Evolutionary conservation across 148 eudicot species (phyloP).

Genomic region (Chenopodium quinoa): DNA sequence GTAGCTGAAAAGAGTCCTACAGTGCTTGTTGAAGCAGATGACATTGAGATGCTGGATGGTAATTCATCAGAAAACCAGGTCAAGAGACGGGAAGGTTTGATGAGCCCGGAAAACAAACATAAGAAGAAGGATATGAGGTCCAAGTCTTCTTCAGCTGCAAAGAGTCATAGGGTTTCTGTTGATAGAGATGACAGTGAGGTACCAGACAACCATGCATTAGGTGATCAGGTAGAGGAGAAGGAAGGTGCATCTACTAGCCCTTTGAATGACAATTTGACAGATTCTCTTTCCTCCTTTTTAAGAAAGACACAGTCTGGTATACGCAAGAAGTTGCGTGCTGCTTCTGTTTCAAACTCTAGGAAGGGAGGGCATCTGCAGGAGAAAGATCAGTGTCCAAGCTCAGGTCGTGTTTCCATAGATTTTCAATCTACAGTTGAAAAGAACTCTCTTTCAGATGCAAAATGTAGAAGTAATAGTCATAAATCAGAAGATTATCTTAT

Average conservation of each 20-base stretch:
- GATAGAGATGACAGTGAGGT: constrained; percentile 23
- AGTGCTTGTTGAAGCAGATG: constrained; percentile 13
- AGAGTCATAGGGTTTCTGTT: constrained; percentile 14
- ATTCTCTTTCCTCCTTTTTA: constrained; percentile 63
- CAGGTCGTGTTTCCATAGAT: constrained; percentile 29
- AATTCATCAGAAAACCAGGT: constrained; percentile 14
- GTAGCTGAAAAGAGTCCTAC: constrained; percentile 2
- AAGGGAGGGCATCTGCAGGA: constrained; percentile 27
- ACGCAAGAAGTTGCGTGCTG: constrained; percentile 39
- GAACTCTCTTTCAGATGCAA: constrained; percentile 18
- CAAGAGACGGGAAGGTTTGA: constrained; percentile 5
- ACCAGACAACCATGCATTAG: constrained; percentile 21
- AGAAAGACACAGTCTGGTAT: constrained; percentile 59
- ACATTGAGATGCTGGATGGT: constrained; percentile 8
- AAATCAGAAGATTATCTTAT: constrained; percentile 23
- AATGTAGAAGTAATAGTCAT: constrained; percentile 23
- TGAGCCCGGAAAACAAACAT: constrained; percentile 12
- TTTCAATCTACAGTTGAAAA: constrained; percentile 2
- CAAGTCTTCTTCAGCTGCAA: constrained; percentile 31
- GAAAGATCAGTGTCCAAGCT: constrained; percentile 30
- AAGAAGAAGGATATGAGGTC: constrained; percentile 32
- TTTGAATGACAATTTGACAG: constrained; percentile 45
- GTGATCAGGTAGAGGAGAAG: constrained; percentile 29
- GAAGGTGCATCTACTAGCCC: constrained; percentile 26
- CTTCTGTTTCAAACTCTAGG: constrained; percentile 36